Evolutionary conservation across 148 eudicot species (phyloP), one percentile per base, ranked within the genome.

Genomic region (Rhododendron williamsianum): DNA sequence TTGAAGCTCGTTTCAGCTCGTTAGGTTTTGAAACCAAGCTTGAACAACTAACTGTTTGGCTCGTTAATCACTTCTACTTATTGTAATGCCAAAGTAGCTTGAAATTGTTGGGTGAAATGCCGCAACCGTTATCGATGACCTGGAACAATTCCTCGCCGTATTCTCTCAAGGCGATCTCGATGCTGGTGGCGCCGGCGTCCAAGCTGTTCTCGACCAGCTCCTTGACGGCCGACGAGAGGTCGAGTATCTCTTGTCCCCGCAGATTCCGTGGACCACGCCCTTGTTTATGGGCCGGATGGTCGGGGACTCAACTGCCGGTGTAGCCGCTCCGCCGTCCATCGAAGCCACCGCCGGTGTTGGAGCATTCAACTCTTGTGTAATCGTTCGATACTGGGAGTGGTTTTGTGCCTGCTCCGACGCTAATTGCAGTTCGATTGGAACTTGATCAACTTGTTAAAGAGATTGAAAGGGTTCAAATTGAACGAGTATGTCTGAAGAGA

Each of bases 121-220:
- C 98, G 84, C 90, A 93, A 81, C 98, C 99, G 72, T 97, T 97
- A 69, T 97, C 99, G 52, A 92, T 87, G 51, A 95, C 99, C 77
- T 91, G 94, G 82, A 97, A 92, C 84, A 89, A 97, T 0, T 93
- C 98, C 76, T 90, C 88, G 5, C 99, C 99, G 81, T 92, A 91
- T 19, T 97, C 98, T 81, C 92, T 92, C 84, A 97, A 86, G 27
- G 93, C 83, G 43, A 97, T 90, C 86, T 97, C 98, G 83, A 97
- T 84, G 88, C 90, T 88, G 65, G 98, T 94, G 49, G 99, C 95
- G 43, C 98, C 98, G 41, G 98, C 98, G 81, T 97, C 99, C 80
- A 97, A 85, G 94, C 99, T 97, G 82, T 97, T 97, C 91, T 97
- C 99, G 23, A 95, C 95, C 71, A 97, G 91, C 90, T 97, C 99